phyloP scores from a whole-genome alignment of 2,329 filamentous ascomycete genomes.

The Cladosporium austrohemisphaericum region DNA sequence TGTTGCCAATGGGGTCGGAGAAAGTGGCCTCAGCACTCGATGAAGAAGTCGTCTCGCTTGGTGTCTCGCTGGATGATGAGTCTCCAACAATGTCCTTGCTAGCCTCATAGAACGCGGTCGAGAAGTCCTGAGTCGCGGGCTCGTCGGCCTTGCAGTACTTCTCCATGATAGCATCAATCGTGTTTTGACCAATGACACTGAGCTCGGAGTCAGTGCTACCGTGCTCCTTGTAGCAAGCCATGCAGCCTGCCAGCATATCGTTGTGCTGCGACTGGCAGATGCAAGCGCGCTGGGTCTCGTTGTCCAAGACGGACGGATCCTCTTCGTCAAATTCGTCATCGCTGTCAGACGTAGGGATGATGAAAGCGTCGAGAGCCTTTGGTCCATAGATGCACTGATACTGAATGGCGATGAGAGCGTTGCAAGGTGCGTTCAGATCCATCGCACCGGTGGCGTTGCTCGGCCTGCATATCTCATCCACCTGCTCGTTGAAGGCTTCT shows the following conservation, averaged over 20 bases:
- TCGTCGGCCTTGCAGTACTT: conserved; percentile 27
- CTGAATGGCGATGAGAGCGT: conserved; percentile 23
- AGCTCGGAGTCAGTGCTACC: conserved; percentile 15
- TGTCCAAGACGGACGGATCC: background rate
- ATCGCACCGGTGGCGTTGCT: conserved; percentile 20
- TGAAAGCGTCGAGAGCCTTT: background rate
- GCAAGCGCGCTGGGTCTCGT: conserved; percentile 26
- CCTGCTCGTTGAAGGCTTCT: background rate
- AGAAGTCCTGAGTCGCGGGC: conserved; percentile 24
- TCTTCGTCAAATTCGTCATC: background rate
- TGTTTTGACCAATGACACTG: background rate
- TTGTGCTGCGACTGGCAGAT: conserved; percentile 28
- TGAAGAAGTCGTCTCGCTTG: background rate
- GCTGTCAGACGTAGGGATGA: background rate
- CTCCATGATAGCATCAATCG: conserved; percentile 18
- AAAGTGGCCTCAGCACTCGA: too few species aligned
- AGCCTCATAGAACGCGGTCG: too few species aligned
- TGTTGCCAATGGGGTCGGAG: conserved; percentile 28
- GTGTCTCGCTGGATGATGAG: too few species aligned
- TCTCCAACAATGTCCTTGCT: too few species aligned
- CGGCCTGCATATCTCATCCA: conserved; percentile 24
- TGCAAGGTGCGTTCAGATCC: conserved; percentile 27
- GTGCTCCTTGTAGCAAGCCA: conserved; percentile 24
- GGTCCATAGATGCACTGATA: conserved; percentile 22
- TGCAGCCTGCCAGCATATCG: conserved; percentile 21